These are phyloP conservation scores for Suhomyces bokatorum DNA, from an alignment of 1,139 yeast species.

Conservation along the genomic window DNA sequence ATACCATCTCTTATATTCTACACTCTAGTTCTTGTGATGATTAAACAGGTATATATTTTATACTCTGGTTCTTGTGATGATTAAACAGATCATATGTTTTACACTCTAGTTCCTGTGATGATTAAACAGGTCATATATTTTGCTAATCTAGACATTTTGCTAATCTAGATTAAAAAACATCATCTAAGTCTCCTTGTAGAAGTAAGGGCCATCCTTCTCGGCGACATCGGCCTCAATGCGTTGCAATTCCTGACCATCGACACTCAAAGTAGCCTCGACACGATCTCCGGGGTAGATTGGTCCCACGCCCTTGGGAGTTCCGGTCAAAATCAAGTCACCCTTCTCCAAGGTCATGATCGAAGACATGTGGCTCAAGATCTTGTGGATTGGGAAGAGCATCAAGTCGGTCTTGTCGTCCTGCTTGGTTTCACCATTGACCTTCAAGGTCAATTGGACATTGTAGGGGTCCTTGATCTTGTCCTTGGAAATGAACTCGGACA, in stretches of 20 bases:
- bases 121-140: background rate
- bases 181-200: conserved; percentile 52
- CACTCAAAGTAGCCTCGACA: conserved; percentile 60
- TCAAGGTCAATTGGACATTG: conserved; percentile 63
- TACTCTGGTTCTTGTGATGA: too few relatives aligned
- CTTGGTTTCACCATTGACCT: conserved; percentile 66
- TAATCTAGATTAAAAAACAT: too few relatives aligned
- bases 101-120: too few relatives aligned
- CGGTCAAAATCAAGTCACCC: conserved; percentile 90
- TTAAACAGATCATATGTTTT: too few relatives aligned
- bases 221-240: conserved; percentile 57
- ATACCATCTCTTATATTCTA: too few relatives aligned
- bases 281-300: conserved; percentile 73
- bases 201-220: conserved; percentile 80
- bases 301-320: conserved; percentile 99
- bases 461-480: conserved; percentile 69
- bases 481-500: conserved; percentile 71
- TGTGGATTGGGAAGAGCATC: conserved; percentile 88
- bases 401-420: conserved; percentile 80
- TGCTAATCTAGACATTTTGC: background rate
- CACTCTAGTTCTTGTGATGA: too few relatives aligned
- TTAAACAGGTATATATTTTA: too few relatives aligned
- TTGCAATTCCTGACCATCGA: conserved; percentile 55
- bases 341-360: conserved; percentile 85
- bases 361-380: conserved; percentile 78